Conservation (phyloP, 2,329 filamentous ascomycete genomes). For the Hysterium pulicare region DNA sequence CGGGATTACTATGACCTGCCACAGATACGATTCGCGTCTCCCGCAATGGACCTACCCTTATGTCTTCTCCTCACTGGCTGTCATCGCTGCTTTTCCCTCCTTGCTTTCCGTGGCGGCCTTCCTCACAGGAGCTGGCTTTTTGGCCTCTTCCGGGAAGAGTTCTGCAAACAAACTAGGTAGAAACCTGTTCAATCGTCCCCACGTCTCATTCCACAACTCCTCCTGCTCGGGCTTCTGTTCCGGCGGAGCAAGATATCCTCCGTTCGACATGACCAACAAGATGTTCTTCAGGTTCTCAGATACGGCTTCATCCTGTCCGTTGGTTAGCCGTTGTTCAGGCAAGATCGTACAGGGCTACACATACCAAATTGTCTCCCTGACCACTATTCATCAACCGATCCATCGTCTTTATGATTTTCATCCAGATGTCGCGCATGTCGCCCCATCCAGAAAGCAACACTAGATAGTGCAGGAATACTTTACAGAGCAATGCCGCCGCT, state of each 20-base stretch:
- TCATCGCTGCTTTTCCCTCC: neutral
- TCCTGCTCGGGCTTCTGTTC: slow-evolving; percentile 49
- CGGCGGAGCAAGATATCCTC: slow-evolving; percentile 75
- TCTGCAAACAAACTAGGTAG: slow-evolving; percentile 58
- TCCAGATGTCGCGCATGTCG: slow-evolving; percentile 87
- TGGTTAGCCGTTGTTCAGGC: slow-evolving; percentile 9
- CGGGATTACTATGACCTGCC: too few species aligned
- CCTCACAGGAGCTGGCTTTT: slow-evolving; percentile 6
- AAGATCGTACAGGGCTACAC: slow-evolving; percentile 39
- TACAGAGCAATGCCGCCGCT: slow-evolving; percentile 85
- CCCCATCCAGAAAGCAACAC: slow-evolving; percentile 81
- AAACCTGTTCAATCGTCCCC: slow-evolving; percentile 58
- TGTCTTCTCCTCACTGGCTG: neutral
- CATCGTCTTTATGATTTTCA: slow-evolving; percentile 89
- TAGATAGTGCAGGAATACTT: slow-evolving; percentile 92
- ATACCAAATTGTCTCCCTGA: slow-evolving; percentile 83
- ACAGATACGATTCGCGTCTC: too few species aligned
- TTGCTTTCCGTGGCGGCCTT: neutral
- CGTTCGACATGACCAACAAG: slow-evolving; percentile 88
- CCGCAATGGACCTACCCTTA: neutral
- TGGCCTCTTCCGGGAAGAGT: slow-evolving; percentile 52
- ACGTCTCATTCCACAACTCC: slow-evolving; percentile 60
- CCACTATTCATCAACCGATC: slow-evolving; percentile 95
- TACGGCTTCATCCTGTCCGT: slow-evolving; percentile 79
- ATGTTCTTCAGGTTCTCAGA: slow-evolving; percentile 96